Percentiles rank a stretch among this genome's conserved stretches.
These are phyloP conservation scores for Colletotrichum sp. DNA, from an alignment of 2,329 filamentous ascomycete species.

Conservation along the genomic window DNA sequence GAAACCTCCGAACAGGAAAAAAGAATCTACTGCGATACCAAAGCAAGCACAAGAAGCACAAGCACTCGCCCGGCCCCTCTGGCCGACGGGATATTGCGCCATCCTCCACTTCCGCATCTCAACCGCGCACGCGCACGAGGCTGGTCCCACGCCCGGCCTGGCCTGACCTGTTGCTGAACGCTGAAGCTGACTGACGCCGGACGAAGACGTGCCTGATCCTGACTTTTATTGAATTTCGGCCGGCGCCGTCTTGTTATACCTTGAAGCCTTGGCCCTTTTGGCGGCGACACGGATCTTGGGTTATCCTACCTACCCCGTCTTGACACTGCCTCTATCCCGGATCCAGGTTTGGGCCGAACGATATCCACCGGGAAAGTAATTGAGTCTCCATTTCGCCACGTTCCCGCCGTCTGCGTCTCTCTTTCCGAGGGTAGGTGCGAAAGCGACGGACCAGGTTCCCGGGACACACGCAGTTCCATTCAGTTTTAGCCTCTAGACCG, in stretches of 20 bases:
- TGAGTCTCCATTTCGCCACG: conserved; percentile 2
- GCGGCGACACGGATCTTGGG: neutral
- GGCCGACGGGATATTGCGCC: neutral
- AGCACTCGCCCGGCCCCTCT: neutral
- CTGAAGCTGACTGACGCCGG: neutral
- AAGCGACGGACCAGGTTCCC: neutral
- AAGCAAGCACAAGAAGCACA: neutral
- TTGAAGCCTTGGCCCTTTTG: neutral
- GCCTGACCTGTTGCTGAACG: neutral
- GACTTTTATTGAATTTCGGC: neutral
- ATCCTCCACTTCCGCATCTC: neutral
- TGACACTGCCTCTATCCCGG: neutral
- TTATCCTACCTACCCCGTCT: neutral
- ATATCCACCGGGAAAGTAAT: neutral
- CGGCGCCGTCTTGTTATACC: neutral
- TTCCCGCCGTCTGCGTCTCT: neutral
- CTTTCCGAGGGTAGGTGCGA: neutral
- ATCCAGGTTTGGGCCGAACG: conserved; percentile 1
- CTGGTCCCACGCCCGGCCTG: neutral
- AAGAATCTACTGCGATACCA: neutral
- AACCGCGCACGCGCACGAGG: neutral
- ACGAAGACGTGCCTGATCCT: neutral
- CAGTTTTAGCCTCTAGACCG: neutral
- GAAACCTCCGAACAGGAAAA: neutral
- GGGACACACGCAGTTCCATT: neutral